These are phyloP conservation scores for Colletotrichum sp. DNA, from an alignment of 2,329 filamentous ascomycete genomes.

Conservation along the genomic window DNA sequence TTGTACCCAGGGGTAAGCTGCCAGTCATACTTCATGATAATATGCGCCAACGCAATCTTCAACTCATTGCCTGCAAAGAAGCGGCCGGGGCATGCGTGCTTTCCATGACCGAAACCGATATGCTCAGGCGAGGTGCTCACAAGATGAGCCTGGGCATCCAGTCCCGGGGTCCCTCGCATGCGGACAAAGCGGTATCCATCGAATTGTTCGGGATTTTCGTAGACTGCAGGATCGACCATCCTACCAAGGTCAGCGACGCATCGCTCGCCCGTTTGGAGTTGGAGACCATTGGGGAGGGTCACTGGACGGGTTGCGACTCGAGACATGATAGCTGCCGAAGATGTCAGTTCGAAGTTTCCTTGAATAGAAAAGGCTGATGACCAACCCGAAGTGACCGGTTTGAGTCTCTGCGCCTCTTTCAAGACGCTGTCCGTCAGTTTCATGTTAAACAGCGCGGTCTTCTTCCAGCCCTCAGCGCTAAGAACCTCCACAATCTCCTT, in stretches of 20 bases:
- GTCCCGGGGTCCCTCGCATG: not conserved
- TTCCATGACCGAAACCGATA: slow-evolving; percentile 41
- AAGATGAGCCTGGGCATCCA: slow-evolving; percentile 34
- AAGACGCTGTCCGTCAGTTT: slow-evolving; percentile 45
- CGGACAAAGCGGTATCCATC: not conserved
- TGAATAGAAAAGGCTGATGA: no score
- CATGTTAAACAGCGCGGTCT: slow-evolving; percentile 39
- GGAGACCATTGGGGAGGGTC: not conserved
- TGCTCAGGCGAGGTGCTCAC: slow-evolving; percentile 39
- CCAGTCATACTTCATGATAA: slow-evolving; percentile 16
- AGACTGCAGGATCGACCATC: not conserved
- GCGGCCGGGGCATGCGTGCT: slow-evolving; percentile 45
- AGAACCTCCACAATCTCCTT: slow-evolving; percentile 41
- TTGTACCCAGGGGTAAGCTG: not conserved
- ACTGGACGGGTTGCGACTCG: not conserved
- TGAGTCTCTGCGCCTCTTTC: slow-evolving; percentile 39
- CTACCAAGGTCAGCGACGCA: not conserved
- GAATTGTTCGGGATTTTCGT: not conserved
- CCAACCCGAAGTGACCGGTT: not conserved
- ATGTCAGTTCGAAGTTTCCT: rapidly evolving
- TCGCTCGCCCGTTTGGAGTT: slow-evolving; percentile 5
- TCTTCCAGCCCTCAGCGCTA: slow-evolving; percentile 30
- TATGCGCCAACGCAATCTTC: slow-evolving; percentile 31
- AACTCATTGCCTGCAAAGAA: slow-evolving; percentile 52
- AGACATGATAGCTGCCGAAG: not conserved